Percentiles rank a stretch among this genome's conserved stretches.
Conservation (phyloP, 371 early-diverging fungal species). For the Mortierella sp. region DNA sequence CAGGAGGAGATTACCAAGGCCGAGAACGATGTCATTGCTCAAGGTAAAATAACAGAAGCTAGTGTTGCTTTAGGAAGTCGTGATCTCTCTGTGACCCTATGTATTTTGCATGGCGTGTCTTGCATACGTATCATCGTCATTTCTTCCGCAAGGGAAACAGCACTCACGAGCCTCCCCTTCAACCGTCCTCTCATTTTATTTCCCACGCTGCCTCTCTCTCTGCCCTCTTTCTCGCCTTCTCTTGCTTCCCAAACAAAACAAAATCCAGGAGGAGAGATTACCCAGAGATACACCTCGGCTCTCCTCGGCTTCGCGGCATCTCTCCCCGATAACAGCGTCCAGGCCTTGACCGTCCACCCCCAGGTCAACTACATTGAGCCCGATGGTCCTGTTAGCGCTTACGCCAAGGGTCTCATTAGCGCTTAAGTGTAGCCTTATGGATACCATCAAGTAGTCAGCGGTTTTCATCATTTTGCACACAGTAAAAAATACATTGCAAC, state of each 20-base stretch:
- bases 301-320: conserved; percentile 58
- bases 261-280: conserved; percentile 32
- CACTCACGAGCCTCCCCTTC: background rate
- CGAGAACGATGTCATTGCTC: conserved; percentile 46
- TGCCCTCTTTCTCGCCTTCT: too few species aligned
- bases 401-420: conserved; percentile 41
- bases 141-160: too few species aligned
- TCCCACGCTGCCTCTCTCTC: background rate
- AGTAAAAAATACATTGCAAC: too few species aligned
- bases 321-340: conserved; percentile 58
- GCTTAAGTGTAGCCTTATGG: too few species aligned
- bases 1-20: conserved; percentile 59
- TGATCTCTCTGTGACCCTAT: too few species aligned
- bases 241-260: background rate
- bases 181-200: background rate
- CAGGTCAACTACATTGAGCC: conserved; percentile 62
- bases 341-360: conserved; percentile 46
- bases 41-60: conserved; percentile 42
- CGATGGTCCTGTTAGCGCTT: conserved; percentile 66
- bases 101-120: too few species aligned
- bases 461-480: too few species aligned
- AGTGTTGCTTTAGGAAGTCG: background rate
- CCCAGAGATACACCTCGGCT: conserved; percentile 35
- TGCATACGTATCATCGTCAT: too few species aligned
- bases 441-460: too few species aligned